A percentile compares a stretch with the other conserved stretches of the same genome.
phyloP scores from a whole-genome alignment of 2,329 filamentous ascomycete species.

The Cladophialophora exuberans region DNA sequence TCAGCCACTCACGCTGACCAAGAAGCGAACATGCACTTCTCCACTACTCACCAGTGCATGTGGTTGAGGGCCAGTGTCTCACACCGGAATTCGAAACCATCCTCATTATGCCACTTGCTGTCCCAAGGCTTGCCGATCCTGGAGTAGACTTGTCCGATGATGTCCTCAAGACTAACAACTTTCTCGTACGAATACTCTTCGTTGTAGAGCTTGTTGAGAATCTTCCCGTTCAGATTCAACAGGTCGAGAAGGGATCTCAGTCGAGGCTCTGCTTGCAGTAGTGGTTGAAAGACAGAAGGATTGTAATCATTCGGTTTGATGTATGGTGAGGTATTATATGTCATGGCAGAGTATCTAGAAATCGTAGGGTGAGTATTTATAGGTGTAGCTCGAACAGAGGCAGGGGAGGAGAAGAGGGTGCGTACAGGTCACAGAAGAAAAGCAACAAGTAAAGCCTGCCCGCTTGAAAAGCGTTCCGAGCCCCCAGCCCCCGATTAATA shows the following conservation, averaged over 20 bases:
- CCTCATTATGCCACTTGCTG: too few relatives aligned
- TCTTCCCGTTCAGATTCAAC: background rate
- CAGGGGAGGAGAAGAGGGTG: too few relatives aligned
- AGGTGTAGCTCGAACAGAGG: too few relatives aligned
- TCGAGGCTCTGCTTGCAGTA: background rate
- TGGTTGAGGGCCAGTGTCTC: too few relatives aligned
- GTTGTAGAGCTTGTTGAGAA: background rate
- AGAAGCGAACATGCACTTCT: too few relatives aligned
- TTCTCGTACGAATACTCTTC: background rate
- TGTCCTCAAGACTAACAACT: background rate
- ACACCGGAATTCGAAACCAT: too few relatives aligned
- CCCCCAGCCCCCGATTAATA: background rate
- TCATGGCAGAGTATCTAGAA: background rate
- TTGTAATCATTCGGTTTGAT: background rate
- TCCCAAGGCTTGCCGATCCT: too few relatives aligned
- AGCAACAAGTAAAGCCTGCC: background rate
- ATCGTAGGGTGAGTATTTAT: too few relatives aligned
- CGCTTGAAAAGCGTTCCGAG: background rate
- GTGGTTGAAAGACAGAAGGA: background rate
- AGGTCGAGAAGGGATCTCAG: background rate
- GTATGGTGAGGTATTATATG: background rate
- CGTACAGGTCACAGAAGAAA: background rate
- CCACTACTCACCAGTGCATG: too few relatives aligned
- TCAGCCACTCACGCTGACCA: too few relatives aligned
- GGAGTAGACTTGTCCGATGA: background rate